Percentiles rank a stretch among this genome's conserved stretches.
These are phyloP conservation scores for Lipomyces sp. DNA, from an alignment of 805 yeast genomes.

Conservation along the genomic window DNA sequence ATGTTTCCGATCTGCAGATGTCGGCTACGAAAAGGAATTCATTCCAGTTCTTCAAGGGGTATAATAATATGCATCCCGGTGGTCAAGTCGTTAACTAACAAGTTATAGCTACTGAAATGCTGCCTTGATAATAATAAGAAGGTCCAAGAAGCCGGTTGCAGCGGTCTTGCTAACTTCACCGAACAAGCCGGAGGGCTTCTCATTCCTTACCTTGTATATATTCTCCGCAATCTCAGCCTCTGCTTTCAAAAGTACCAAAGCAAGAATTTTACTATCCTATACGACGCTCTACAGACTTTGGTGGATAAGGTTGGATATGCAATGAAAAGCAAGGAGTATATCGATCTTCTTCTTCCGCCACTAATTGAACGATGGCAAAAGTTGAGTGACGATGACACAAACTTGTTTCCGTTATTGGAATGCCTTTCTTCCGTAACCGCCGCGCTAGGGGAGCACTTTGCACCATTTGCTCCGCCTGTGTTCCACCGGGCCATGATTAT, in stretches of 20 bases:
- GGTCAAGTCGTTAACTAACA: background rate
- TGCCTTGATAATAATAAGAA: slow-evolving; percentile 82
- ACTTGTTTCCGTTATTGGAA: slow-evolving; percentile 88
- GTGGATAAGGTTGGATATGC: slow-evolving; percentile 73
- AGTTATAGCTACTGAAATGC: slow-evolving; percentile 54
- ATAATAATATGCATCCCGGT: slow-evolving; percentile 4
- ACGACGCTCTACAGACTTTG: slow-evolving; percentile 89
- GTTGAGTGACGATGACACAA: slow-evolving; percentile 77
- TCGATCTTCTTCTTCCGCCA: slow-evolving; percentile 75
- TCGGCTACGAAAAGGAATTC: slow-evolving; percentile 68
- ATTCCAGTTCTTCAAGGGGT: slow-evolving; percentile 79
- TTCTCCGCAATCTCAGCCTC: slow-evolving; percentile 68
- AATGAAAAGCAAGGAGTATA: slow-evolving; percentile 59
- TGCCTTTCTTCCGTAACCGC: slow-evolving; percentile 93
- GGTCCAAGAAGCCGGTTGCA: slow-evolving; percentile 95
- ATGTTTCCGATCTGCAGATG: slow-evolving; percentile 65
- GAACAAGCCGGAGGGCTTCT: slow-evolving; percentile 74
- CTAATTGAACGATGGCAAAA: slow-evolving; percentile 79
- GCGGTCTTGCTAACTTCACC: slow-evolving; percentile 80
- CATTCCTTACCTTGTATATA: slow-evolving; percentile 64
- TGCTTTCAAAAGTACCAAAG: slow-evolving; percentile 82
- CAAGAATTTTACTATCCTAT: slow-evolving; percentile 77
- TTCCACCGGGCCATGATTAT: slow-evolving; percentile 78
- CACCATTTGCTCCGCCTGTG: slow-evolving; percentile 86
- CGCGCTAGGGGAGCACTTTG: slow-evolving; percentile 78